Evolutionary conservation across 1,284 basidiomycete genomes (phyloP).

Genomic region (Fomitopsis palustris): DNA sequence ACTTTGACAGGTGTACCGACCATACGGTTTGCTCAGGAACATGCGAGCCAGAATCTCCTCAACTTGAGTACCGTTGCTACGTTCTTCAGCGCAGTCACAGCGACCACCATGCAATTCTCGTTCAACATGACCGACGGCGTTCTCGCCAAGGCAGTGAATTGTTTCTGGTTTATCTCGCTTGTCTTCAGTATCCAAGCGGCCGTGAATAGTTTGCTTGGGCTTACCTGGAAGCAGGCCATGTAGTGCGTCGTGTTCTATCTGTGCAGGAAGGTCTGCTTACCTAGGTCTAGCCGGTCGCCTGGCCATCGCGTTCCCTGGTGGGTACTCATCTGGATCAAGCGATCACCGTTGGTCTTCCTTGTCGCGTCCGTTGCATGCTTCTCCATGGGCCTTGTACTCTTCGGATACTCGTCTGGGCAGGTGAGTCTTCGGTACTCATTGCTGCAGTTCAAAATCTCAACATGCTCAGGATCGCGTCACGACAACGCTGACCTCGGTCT

Average conservation of each 20-base stretch:
- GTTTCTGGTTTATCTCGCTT: constrained; percentile 70
- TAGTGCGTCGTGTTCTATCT: constrained; percentile 46
- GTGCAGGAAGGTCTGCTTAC: neutral
- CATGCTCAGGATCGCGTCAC: constrained; percentile 51
- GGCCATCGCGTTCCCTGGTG: constrained; percentile 73
- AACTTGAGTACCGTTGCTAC: constrained; percentile 74
- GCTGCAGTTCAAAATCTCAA: neutral
- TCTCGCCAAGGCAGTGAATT: constrained; percentile 55
- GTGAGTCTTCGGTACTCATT: constrained; percentile 29
- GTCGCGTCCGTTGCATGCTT: constrained; percentile 72
- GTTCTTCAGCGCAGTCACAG: constrained; percentile 75
- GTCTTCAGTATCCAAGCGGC: constrained; percentile 76
- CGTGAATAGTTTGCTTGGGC: constrained; percentile 67
- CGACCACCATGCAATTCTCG: constrained; percentile 68
- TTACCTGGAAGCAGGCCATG: constrained; percentile 78
- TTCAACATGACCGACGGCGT: constrained; percentile 33
- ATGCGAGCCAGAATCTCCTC: constrained; percentile 62
- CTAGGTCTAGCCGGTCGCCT: constrained; percentile 45
- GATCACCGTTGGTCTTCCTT: constrained; percentile 71
- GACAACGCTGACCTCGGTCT: constrained; percentile 68
- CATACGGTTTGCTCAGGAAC: constrained; percentile 71
- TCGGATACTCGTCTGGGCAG: constrained; percentile 61
- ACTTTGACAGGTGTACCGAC: constrained; percentile 56
- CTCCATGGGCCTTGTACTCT: constrained; percentile 63
- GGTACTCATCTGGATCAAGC: constrained; percentile 78